A percentile compares a stretch with the other conserved stretches of the same genome.
Evolutionary conservation across 768 basidiomycete species (phyloP).

Genomic region (Termitomyces sp.): DNA sequence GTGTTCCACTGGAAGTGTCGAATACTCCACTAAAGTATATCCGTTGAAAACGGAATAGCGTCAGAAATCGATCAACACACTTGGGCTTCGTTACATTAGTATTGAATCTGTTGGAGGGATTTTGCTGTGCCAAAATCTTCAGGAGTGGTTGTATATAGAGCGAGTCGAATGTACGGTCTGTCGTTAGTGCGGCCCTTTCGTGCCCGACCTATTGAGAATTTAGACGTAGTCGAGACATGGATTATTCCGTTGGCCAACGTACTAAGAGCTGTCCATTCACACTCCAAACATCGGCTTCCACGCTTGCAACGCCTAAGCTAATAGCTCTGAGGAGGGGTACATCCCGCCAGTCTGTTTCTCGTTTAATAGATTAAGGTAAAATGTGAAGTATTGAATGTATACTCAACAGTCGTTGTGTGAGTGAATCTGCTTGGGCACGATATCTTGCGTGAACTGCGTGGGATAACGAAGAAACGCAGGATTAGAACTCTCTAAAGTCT

Average conservation of each 20-base stretch:
- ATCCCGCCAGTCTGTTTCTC: slow-evolving; percentile 43
- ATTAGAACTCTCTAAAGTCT: slow-evolving; percentile 27
- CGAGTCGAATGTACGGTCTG: slow-evolving; percentile 41
- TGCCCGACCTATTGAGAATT: slow-evolving; percentile 37
- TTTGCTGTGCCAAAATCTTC: slow-evolving; percentile 34
- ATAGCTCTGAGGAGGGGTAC: slow-evolving; percentile 46
- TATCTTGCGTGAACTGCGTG: slow-evolving; percentile 42
- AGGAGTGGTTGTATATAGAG: slow-evolving; percentile 46
- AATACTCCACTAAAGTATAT: slow-evolving; percentile 41
- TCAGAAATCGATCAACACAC: slow-evolving; percentile 20
- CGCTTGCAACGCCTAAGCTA: slow-evolving; percentile 45
- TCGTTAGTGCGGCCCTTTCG: slow-evolving; percentile 37
- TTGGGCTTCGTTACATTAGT: slow-evolving; percentile 35
- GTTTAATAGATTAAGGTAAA: background rate
- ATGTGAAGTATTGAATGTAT: background rate
- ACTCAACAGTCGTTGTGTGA: slow-evolving; percentile 52
- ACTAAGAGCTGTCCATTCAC: slow-evolving; percentile 41
- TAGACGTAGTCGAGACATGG: background rate
- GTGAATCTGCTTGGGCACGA: slow-evolving; percentile 46
- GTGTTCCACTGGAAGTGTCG: slow-evolving; percentile 35
- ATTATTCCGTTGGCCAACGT: slow-evolving; percentile 8
- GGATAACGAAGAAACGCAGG: slow-evolving; percentile 39
- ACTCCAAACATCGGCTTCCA: slow-evolving; percentile 52
- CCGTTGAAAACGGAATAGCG: background rate
- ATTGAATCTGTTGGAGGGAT: slow-evolving; percentile 39